Evolutionary conservation across 257 asterid species (phyloP).

Genomic region (Solanum chaucha): DNA sequence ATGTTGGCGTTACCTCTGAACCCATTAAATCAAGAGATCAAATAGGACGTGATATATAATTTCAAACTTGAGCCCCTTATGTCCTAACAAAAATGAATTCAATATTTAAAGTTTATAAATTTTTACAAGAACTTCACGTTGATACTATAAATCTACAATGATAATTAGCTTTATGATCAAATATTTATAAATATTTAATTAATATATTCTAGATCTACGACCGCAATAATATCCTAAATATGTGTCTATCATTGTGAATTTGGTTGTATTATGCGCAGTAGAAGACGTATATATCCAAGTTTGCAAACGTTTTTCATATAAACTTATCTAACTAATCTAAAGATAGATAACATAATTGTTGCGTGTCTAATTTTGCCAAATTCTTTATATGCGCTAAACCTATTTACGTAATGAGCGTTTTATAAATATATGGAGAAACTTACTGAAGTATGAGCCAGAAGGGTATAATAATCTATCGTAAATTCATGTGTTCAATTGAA

Average conservation of each 20-base stretch:
- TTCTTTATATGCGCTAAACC: background rate
- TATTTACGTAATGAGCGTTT: background rate
- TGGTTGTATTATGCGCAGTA: background rate
- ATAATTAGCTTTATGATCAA: too few species aligned
- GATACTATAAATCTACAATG: background rate
- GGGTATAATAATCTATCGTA: too few species aligned
- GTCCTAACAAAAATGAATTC: too few species aligned
- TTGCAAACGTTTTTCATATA: background rate
- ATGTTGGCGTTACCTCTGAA: background rate
- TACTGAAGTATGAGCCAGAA: too few species aligned
- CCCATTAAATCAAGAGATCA: background rate
- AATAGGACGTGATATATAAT: background rate
- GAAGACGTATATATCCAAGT: background rate
- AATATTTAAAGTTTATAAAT: too few species aligned
- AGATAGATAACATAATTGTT: background rate
- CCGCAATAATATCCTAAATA: too few species aligned
- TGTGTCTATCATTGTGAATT: background rate
- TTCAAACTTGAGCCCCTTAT: too few species aligned
- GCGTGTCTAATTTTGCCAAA: background rate
- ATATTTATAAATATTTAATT: too few species aligned
- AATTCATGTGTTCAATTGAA: too few species aligned
- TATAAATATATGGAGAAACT: too few species aligned
- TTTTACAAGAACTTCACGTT: too few species aligned
- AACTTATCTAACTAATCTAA: background rate
- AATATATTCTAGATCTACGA: too few species aligned